Percentiles rank a stretch among this genome's conserved stretches.
Evolutionary conservation across 768 basidiomycete species (phyloP).

Genomic region (Infundibulicybe gibba): DNA sequence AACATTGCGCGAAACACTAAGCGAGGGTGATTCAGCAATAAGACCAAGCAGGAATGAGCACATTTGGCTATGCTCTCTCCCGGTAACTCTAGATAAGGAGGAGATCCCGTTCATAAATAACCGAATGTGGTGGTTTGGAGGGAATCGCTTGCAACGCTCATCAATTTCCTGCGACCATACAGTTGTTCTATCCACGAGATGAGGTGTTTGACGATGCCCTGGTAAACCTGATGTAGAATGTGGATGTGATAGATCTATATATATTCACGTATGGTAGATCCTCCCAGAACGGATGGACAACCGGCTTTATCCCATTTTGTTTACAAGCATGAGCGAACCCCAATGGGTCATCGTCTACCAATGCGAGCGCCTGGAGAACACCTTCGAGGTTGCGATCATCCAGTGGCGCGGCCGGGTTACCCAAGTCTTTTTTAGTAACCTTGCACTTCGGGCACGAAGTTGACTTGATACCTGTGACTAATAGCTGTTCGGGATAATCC

Average conservation of each 20-base stretch:
- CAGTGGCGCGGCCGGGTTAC: constrained; percentile 4
- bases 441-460: constrained; percentile 24
- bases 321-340: constrained; percentile 13
- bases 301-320: constrained; percentile 18
- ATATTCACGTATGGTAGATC: constrained; percentile 29
- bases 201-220: constrained; percentile 36
- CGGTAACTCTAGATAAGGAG: constrained; percentile 10
- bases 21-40: background rate
- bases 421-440: constrained; percentile 12
- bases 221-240: constrained; percentile 37
- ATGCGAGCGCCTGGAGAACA: constrained; percentile 21
- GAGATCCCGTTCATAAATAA: constrained; percentile 32
- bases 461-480: constrained; percentile 23
- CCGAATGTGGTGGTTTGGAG: constrained; percentile 16
- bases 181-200: constrained; percentile 21
- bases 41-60: background rate
- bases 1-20: background rate
- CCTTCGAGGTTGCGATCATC: constrained; percentile 7
- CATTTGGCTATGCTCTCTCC: background rate
- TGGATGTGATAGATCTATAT: constrained; percentile 29
- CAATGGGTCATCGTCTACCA: constrained; percentile 10
- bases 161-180: constrained; percentile 22
- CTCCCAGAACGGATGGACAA: constrained; percentile 27
- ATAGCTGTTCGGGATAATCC: constrained; percentile 43
- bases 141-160: constrained; percentile 19